Conservation (phyloP, 2,329 filamentous ascomycete genomes). For the Dothiorella sarmentorum region DNA sequence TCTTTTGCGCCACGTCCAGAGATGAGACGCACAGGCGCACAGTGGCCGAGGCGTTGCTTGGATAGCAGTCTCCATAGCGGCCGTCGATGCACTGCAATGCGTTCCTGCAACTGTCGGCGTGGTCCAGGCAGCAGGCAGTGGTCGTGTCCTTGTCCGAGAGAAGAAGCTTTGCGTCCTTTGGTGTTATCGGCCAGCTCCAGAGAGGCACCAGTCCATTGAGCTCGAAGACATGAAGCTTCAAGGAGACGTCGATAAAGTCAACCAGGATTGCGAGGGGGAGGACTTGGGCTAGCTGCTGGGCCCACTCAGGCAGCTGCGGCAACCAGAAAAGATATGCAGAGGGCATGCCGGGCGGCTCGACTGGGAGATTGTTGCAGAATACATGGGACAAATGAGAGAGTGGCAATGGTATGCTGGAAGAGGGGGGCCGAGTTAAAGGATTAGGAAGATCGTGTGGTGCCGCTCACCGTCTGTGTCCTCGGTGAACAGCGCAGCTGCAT, state of each 20-base stretch:
- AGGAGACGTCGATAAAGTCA: neutral
- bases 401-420: neutral
- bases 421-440: too few species aligned
- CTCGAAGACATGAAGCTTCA: slow-evolving; percentile 4
- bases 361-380: too few species aligned
- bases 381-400: too few species aligned
- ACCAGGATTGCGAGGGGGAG: slow-evolving; percentile 3
- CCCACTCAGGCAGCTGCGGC: slow-evolving; percentile 1
- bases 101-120: neutral
- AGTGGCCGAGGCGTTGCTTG: neutral
- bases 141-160: neutral
- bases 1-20: neutral
- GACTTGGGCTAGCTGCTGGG: slow-evolving; percentile 9
- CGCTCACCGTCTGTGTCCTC: slow-evolving; percentile 1
- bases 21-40: neutral
- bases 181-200: slow-evolving; percentile 10
- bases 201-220: slow-evolving; percentile 2
- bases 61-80: neutral
- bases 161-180: neutral
- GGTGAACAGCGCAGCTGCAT: slow-evolving; percentile 9
- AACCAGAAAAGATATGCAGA: neutral
- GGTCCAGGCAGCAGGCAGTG: neutral
- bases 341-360: neutral
- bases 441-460: neutral
- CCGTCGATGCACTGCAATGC: neutral